These are phyloP conservation scores for Hymenoscyphus fraxineus DNA, from an alignment of 2,329 filamentous ascomycete genomes.

Conservation along the genomic window DNA sequence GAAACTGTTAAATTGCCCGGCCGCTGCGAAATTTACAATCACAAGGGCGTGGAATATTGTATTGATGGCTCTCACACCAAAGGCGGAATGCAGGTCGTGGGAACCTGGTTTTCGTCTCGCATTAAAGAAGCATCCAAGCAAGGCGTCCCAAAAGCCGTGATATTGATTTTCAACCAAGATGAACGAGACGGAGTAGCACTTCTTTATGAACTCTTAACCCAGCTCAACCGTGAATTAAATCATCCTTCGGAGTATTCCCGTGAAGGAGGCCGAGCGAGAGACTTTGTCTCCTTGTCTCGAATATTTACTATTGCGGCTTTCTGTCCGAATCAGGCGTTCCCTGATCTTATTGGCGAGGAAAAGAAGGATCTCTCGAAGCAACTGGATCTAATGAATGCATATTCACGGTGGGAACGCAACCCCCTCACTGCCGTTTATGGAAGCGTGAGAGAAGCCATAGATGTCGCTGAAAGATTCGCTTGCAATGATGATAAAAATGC, in stretches of 20 bases:
- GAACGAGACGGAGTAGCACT: slow-evolving; percentile 70
- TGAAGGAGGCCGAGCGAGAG: background rate
- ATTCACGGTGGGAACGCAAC: slow-evolving; percentile 52
- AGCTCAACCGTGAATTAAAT: background rate
- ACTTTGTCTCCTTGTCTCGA: background rate
- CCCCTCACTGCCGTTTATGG: slow-evolving; percentile 50
- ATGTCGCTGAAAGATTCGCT: slow-evolving; percentile 39
- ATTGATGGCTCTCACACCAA: slow-evolving; percentile 93
- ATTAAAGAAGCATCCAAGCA: slow-evolving; percentile 7
- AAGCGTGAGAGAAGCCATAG: slow-evolving; percentile 69
- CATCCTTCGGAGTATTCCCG: background rate
- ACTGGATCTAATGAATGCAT: slow-evolving; percentile 57
- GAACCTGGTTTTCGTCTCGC: slow-evolving; percentile 69
- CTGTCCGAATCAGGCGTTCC: slow-evolving; percentile 69
- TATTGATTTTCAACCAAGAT: slow-evolving; percentile 90
- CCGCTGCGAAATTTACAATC: slow-evolving; percentile 61
- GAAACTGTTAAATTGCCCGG: slow-evolving; percentile 74
- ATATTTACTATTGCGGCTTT: slow-evolving; percentile 74
- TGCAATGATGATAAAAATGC: slow-evolving; percentile 28
- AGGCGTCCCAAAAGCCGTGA: slow-evolving; percentile 24
- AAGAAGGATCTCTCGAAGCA: slow-evolving; percentile 58
- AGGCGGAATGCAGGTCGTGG: slow-evolving; percentile 79
- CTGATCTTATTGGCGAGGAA: slow-evolving; percentile 31
- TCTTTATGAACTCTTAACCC: slow-evolving; percentile 23
- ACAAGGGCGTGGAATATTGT: slow-evolving; percentile 68